Evolutionary conservation across 176 grass and related monocot genomes (phyloP).

Genomic region (Juncus inflexus): DNA sequence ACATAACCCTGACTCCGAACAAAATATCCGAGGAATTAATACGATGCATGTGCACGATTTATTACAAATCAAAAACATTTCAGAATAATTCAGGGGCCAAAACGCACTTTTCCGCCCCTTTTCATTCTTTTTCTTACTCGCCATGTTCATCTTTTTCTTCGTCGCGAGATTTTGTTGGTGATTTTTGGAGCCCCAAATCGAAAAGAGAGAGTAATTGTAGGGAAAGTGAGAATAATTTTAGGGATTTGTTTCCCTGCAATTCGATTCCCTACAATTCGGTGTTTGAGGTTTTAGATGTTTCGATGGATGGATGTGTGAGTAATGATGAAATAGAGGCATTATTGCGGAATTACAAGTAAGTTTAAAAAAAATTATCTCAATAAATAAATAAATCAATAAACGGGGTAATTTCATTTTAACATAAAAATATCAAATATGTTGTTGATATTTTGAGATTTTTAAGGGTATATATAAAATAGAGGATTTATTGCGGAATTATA

Average conservation of each 20-base stretch:
- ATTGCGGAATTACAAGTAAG: slow-evolving; percentile 75
- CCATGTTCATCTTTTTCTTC: slow-evolving; percentile 93
- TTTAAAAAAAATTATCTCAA: slow-evolving; percentile 2
- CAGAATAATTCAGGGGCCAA: slow-evolving; percentile 14
- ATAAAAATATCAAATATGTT: too few relatives aligned
- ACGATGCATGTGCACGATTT: slow-evolving; percentile 73
- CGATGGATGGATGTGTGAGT: slow-evolving; percentile 43
- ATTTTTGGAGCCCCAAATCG: slow-evolving; percentile 66
- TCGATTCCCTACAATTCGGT: slow-evolving; percentile 47
- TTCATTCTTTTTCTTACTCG: slow-evolving; percentile 46
- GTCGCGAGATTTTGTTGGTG: slow-evolving; percentile 43
- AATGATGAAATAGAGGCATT: slow-evolving; percentile 48
- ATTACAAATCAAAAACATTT: slow-evolving; percentile 43
- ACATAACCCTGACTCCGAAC: slow-evolving; percentile 86
- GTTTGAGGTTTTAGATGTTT: slow-evolving; percentile 67
- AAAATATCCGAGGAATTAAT: slow-evolving; percentile 93
- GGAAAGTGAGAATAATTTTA: slow-evolving; percentile 53
- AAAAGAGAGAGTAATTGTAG: slow-evolving; percentile 58
- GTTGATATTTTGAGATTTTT: too few relatives aligned
- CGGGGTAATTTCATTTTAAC: too few relatives aligned
- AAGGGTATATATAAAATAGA: slow-evolving; percentile 24
- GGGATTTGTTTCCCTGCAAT: slow-evolving; percentile 20
- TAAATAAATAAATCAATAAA: too few relatives aligned
- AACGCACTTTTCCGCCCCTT: slow-evolving; percentile 18
- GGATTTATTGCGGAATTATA: slow-evolving; percentile 67